Base-by-base conservation (phyloP, 83 land plant genomes). In the Thuja plicata region DNA sequence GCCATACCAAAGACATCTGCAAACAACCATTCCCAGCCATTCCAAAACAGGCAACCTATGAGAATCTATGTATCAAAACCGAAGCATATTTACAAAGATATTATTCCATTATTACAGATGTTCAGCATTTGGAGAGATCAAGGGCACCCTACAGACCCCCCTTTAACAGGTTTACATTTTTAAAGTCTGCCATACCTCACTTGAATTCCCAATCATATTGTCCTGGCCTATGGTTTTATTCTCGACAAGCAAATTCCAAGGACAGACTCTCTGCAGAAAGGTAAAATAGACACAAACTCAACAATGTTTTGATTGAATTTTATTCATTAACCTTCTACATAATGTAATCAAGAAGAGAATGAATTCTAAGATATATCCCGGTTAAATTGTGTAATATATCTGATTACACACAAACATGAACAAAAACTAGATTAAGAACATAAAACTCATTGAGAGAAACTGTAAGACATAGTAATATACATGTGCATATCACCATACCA, bases 401-500 rank as follows among this genome's bases (percentile, higher is more conserved):
- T 76, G 38, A 76, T 32, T 5, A 35, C 79, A 35, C 34, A 32
- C 40, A 76, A 76, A 27, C 38, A 13, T 76, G 12, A 13, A 11
- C 3, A 30, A 15, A 74, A 34, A 34, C 13, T 2, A 32, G 38
- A 76, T 34, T 76, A 40, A 76, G 19, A 76, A 32, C 35, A 11
- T 3, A 76, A 32, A 32, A 32, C 17, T 13, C 38, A 34, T 32
- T 34, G 1, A 34, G 15, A 76, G 38, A 35, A 76, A 76, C 30
- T 27, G 8, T 66, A 66, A 66, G 27, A 60, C 27, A 60, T 21
- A 66, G 73, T 27, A 76, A 76, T 76, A 76, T 76, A 76, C 79
- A 76, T 76, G 34, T 76, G 35, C 79, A 35, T 35, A 76, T 76
- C 79, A 34, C 79, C 79, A 76, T 76, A 76, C 79, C 40, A 76